These are phyloP conservation scores for Trichocladium antarcticum DNA, from an alignment of 495 filamentous ascomycete species.

Conservation along the genomic window DNA sequence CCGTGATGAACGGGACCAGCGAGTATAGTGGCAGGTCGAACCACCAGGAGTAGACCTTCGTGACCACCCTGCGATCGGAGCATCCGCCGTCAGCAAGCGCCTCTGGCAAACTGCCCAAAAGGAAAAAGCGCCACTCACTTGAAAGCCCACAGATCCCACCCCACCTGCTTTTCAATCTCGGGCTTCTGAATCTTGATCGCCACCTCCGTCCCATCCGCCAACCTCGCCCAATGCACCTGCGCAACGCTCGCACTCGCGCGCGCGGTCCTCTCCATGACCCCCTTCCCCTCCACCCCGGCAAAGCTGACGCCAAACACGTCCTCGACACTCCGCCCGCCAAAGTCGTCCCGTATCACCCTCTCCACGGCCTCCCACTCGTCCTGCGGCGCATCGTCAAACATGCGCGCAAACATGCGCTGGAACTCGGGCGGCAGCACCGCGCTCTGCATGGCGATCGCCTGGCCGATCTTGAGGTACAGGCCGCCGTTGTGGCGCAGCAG, in stretches of 20 bases:
- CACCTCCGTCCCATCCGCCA: conserved; percentile 76
- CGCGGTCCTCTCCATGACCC: conserved; percentile 78
- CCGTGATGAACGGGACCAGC: conserved; percentile 79
- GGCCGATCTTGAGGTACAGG: conserved; percentile 92
- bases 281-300: conserved; percentile 47
- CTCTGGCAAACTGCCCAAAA: not conserved
- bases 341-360: conserved; percentile 77
- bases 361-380: conserved; percentile 85
- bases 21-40: conserved; percentile 86
- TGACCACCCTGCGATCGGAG: conserved; percentile 51
- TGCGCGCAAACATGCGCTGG: conserved; percentile 83
- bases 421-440: conserved; percentile 88
- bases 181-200: conserved; percentile 95
- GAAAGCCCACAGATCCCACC: conserved; percentile 92
- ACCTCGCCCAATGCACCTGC: conserved; percentile 87
- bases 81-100: conserved; percentile 1
- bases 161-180: conserved; percentile 80
- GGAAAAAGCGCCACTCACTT: conserved; percentile 45
- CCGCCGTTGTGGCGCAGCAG: conserved; percentile 79
- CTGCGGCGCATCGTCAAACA: conserved; percentile 98
- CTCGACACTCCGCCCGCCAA: conserved; percentile 64
- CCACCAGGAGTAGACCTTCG: conserved; percentile 60
- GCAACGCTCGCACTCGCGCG: conserved; percentile 85
- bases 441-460: conserved; percentile 97
- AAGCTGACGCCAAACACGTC: conserved; percentile 87